Evolutionary conservation across 2,329 filamentous ascomycete genomes (phyloP), one percentile per base, ranked within the genome.

Genomic region (Colletotrichum graminicola): DNA sequence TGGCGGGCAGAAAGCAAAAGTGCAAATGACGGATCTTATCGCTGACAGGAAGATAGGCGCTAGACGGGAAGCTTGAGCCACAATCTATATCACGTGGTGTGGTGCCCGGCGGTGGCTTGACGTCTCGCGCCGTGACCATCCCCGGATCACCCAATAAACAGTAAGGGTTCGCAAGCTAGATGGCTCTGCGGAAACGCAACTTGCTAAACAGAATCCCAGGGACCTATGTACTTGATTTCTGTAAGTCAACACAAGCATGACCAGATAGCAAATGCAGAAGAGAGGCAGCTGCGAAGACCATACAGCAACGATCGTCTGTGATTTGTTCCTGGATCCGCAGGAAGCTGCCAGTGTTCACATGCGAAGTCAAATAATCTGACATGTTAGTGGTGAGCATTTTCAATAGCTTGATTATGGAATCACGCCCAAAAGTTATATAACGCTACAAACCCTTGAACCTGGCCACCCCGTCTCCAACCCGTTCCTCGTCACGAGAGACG

Each of bases 351-450:
- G 14, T 16, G 2, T 18, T 11, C 14, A 29, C 49, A 6, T 39
- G 2, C 23, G 4, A 2, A 34, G 11, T 16, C 18, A 32, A 60
- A 43, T 1, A 45, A 18, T 8, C 11, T 14, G 29, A 29, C 41
- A 11, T 3, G 18, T 8, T 12, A 1, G 51, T 18, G 12, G 18
- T 39, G n/a, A 29, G n/a, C 41, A 23, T 51, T 16, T 55, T 26
- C 18, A 12, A n/a, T 12, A 23, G 23, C 1, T 12, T 26, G 14
- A 10, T 23, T 7, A n/a, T 23, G 43, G 36, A 49, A 49, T 41
- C 34, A 45, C 57, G 60, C 60, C 59, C 68, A 68, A 59, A 49
- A 66, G 55, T 71, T 16, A 26, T 16, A 26, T 55, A 59, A 56
- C n/a, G 41, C 34, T 45, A 68, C 55, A 29, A 36, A 26, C 16